These are phyloP conservation scores for Prunus salicina DNA, from an alignment of 306 rosid species.

Conservation along the genomic window DNA sequence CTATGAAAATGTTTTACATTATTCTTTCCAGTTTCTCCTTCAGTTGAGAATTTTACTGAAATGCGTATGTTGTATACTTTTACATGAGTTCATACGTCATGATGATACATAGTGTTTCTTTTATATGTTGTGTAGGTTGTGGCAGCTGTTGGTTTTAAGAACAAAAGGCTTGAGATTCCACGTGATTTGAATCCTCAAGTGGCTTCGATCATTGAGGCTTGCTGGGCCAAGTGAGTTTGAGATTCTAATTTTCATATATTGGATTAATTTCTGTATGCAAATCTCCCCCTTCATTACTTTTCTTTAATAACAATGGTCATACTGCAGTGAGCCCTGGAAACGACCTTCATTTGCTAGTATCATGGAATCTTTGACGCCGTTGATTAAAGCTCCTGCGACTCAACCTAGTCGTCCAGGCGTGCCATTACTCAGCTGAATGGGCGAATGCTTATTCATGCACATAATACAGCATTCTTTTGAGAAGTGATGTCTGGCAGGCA, in stretches of 20 bases:
- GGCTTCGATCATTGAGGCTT: constrained; percentile 80
- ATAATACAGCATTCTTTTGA: constrained; percentile 51
- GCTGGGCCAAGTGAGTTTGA: constrained; percentile 92
- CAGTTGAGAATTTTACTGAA: neutral
- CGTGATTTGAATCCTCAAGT: constrained; percentile 70
- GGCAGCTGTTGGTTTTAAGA: constrained; percentile 92
- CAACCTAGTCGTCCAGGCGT: constrained; percentile 63
- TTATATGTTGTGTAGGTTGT: constrained; percentile 57
- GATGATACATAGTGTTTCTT: constrained; percentile 5
- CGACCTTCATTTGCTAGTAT: constrained; percentile 86
- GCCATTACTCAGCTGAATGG: constrained; percentile 54
- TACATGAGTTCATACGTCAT: constrained; percentile 17
- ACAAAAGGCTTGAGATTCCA: constrained; percentile 90
- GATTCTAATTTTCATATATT: constrained; percentile 1
- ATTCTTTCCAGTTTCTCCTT: neutral
- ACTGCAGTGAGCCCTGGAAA: constrained; percentile 92
- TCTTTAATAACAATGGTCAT: constrained; percentile 16
- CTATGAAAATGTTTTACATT: neutral
- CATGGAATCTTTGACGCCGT: constrained; percentile 82
- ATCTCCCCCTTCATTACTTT: neutral
- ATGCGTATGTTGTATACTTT: neutral
- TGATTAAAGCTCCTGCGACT: constrained; percentile 69
- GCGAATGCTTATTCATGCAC: constrained; percentile 47
- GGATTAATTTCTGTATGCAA: neutral
- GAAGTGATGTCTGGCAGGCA: constrained; percentile 51